Evolutionary conservation across 306 rosid genomes (phyloP).

Genomic region (Alnus rubra): DNA sequence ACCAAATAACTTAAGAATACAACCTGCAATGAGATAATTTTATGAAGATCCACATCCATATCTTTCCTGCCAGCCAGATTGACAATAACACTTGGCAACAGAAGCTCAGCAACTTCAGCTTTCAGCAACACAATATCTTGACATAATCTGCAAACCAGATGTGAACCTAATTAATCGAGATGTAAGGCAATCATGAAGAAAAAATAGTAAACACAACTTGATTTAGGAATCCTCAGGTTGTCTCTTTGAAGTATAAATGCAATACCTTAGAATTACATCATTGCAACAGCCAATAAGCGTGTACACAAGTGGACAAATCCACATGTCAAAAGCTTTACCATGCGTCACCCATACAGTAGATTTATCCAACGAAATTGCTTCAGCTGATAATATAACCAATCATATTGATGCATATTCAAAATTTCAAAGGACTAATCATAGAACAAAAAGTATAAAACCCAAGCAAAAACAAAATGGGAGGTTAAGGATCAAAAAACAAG

Average conservation of each 20-base stretch:
- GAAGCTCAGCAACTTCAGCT: conserved; percentile 90
- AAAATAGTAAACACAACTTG: background rate
- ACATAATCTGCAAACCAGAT: conserved; percentile 66
- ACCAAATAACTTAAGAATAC: conserved; percentile 20
- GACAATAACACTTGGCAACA: conserved; percentile 73
- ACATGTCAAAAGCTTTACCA: conserved; percentile 71
- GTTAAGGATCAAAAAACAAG: background rate
- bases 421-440: conserved; percentile 1
- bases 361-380: conserved; percentile 60
- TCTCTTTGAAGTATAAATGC: conserved; percentile 3
- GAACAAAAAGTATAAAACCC: conserved; percentile 8
- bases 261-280: conserved; percentile 81
- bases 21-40: conserved; percentile 69
- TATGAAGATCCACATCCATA: conserved; percentile 62
- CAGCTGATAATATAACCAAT: conserved; percentile 48
- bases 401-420: conserved; percentile 9
- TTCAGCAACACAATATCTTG: conserved; percentile 71
- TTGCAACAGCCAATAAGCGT: conserved; percentile 64
- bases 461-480: conserved; percentile 8
- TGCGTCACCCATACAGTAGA: conserved; percentile 68
- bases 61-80: conserved; percentile 79
- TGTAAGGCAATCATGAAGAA: background rate
- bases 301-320: conserved; percentile 85
- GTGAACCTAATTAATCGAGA: conserved; percentile 1
- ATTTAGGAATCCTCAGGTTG: conserved; percentile 3